A percentile compares a stretch with the other conserved stretches of the same genome.
Conservation (phyloP, 2,329 filamentous ascomycete species). For the Aspergillus sp. region DNA sequence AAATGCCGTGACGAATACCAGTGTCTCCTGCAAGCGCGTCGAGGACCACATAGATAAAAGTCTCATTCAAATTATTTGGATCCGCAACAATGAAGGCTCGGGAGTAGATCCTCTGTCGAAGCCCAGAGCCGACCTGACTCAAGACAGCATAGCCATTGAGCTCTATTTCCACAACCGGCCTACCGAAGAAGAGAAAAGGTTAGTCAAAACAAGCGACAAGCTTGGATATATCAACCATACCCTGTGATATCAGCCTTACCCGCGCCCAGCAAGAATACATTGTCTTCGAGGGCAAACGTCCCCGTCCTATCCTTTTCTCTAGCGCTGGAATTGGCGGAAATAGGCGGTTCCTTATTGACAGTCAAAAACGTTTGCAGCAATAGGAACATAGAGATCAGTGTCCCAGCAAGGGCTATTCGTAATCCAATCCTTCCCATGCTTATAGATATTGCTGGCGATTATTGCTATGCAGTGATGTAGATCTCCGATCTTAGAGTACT, state of each 20-base stretch:
- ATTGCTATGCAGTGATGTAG: neutral
- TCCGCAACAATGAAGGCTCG: constrained; percentile 81
- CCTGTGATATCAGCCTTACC: constrained; percentile 68
- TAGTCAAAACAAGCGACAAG: constrained; percentile 2
- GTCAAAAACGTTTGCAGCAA: constrained; percentile 25
- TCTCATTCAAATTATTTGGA: constrained; percentile 55
- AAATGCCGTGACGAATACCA: constrained; percentile 75
- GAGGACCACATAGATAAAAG: constrained; percentile 79
- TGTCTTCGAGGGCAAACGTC: constrained; percentile 21
- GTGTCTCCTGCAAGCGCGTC: constrained; percentile 86
- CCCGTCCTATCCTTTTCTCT: constrained; percentile 18
- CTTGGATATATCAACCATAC: constrained; percentile 28
- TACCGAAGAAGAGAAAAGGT: constrained; percentile 15
- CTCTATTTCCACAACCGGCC: constrained; percentile 81
- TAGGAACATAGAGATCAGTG: constrained; percentile 20
- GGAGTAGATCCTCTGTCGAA: constrained; percentile 81
- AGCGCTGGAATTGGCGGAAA: constrained; percentile 8
- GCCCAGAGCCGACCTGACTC: constrained; percentile 71
- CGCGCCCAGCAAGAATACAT: constrained; percentile 56
- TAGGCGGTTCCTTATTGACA: constrained; percentile 9
- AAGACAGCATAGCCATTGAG: constrained; percentile 86
- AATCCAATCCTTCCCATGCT: constrained; percentile 25
- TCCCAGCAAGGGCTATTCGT: constrained; percentile 17
- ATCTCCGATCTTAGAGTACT: neutral
- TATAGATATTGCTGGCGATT: neutral